A percentile compares a stretch with the other conserved stretches of the same genome.
Evolutionary conservation across 2,329 filamentous ascomycete genomes (phyloP).

Genomic region (Sporothrix variecibatus): DNA sequence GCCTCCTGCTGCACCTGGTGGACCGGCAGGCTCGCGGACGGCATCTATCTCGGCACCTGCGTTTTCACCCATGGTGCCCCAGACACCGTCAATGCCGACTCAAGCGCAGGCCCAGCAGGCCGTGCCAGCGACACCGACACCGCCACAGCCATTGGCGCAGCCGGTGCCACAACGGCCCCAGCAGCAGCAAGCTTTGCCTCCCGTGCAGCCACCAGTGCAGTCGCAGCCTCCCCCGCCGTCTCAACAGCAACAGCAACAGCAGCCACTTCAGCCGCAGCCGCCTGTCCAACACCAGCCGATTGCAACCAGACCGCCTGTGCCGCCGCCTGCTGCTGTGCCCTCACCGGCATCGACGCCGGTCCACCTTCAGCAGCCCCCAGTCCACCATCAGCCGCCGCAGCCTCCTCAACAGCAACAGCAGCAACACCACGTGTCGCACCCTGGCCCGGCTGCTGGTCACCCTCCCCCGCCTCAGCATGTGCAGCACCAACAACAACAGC

Average conservation of each 20-base stretch:
- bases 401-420: constrained; percentile 18
- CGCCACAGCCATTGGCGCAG: neutral
- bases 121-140: constrained; percentile 24
- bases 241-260: constrained; percentile 28
- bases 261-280: constrained; percentile 16
- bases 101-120: constrained; percentile 31
- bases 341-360: neutral
- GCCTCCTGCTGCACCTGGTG: constrained; percentile 27
- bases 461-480: neutral
- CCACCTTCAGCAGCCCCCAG: neutral
- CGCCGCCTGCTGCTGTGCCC: neutral
- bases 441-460: neutral
- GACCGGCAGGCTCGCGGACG: constrained; percentile 38
- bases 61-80: constrained; percentile 57
- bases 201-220: neutral
- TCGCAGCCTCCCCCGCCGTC: neutral
- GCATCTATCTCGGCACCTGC: constrained; percentile 53
- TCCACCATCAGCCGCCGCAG: neutral
- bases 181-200: constrained; percentile 28
- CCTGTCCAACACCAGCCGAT: neutral
- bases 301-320: neutral
- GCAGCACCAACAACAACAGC: neutral
- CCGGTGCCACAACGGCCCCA: neutral
- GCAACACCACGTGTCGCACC: constrained; percentile 6
- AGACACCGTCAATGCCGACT: constrained; percentile 37